phyloP scores from a whole-genome alignment of 2,329 filamentous ascomycete species.

The Ophiostoma perfectum region DNA sequence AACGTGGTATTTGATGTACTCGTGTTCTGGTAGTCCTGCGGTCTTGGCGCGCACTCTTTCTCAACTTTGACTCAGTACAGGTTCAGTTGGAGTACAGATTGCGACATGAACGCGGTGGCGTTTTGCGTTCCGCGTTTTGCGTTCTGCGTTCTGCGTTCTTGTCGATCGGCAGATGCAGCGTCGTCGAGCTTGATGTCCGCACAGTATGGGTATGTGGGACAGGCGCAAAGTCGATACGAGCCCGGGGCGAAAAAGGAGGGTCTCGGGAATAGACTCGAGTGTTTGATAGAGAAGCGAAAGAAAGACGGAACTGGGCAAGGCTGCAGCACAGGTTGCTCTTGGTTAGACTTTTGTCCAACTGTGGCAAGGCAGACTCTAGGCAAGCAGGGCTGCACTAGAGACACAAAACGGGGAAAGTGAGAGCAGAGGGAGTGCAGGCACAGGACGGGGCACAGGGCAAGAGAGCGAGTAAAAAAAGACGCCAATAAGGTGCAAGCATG shows the following conservation, averaged over 20 bases:
- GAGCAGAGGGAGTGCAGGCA: background rate
- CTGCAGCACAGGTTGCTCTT: background rate
- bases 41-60: conserved; percentile 5
- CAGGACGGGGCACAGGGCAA: background rate
- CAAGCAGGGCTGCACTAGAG: background rate
- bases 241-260: background rate
- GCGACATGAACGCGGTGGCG: background rate
- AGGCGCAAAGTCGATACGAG: background rate
- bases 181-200: background rate
- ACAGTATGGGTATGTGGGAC: background rate
- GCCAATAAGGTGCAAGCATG: background rate
- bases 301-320: background rate
- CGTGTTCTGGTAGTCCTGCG: background rate
- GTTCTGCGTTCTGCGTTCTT: background rate
- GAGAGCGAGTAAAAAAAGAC: background rate
- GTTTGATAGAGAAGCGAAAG: background rate
- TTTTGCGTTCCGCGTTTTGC: background rate
- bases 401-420: background rate
- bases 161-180: background rate
- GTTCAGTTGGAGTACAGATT: background rate
- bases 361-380: background rate
- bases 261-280: too few relatives aligned
- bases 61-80: background rate
- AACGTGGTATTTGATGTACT: background rate
- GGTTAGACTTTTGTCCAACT: background rate